A percentile compares a stretch with the other conserved stretches of the same genome.
These are phyloP conservation scores for Penicillium crystallinum DNA, from an alignment of 495 filamentous ascomycete species.

Conservation along the genomic window DNA sequence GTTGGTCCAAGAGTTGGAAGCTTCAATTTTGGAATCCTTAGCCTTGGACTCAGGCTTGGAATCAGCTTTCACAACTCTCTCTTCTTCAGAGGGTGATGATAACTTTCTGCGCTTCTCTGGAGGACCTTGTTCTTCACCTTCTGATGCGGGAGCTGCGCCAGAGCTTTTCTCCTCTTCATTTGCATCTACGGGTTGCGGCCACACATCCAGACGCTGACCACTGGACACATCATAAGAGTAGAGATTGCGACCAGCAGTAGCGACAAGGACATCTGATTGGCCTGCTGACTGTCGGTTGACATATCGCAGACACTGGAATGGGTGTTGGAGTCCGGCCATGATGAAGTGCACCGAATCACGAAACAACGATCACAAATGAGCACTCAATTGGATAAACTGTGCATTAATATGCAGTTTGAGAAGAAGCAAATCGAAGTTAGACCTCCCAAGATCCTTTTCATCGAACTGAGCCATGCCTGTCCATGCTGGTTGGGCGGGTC, in stretches of 20 bases:
- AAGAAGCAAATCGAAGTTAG: background rate
- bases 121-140: constrained; percentile 31
- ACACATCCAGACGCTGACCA: constrained; percentile 43
- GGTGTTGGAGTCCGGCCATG: constrained; percentile 40
- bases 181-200: constrained; percentile 40
- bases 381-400: background rate
- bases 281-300: constrained; percentile 28
- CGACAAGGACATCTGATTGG: constrained; percentile 43
- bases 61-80: constrained; percentile 14
- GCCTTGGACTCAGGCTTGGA: constrained; percentile 13
- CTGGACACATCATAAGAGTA: constrained; percentile 43
- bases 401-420: background rate
- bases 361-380: background rate
- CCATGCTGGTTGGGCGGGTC: constrained; percentile 3
- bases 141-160: constrained; percentile 18
- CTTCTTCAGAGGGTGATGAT: constrained; percentile 21
- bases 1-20: constrained; percentile 31
- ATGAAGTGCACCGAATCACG: constrained; percentile 12
- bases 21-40: constrained; percentile 2
- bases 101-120: constrained; percentile 51
- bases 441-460: constrained; percentile 1
- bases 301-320: constrained; percentile 50
- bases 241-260: constrained; percentile 51
- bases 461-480: constrained; percentile 11
- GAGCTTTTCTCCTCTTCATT: constrained; percentile 12